Evolutionary conservation across 2,329 filamentous ascomycete genomes (phyloP), one percentile per base, ranked within the genome.

Genomic region (Conoideocrella luteorostrata): DNA sequence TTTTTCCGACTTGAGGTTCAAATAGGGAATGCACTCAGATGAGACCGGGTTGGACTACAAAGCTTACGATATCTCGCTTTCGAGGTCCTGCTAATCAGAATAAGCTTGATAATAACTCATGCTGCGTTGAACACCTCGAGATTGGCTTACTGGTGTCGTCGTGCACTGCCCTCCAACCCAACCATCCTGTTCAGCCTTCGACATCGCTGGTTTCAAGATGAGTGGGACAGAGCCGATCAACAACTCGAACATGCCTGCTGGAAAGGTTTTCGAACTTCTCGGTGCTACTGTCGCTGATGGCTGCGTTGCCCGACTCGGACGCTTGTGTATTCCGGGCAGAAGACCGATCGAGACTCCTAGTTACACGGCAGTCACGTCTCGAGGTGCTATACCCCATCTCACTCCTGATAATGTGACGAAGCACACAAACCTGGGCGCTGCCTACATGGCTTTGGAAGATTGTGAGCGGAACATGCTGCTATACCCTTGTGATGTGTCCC

Each of bases 401-500:
- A 86, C 90, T 3, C 90, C 89, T 30, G 93, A 98, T 69, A 85
- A 85, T 48, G 71, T 93, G 51, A 62, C 67, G 32, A 82, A 79
- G 44, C 72, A 84, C 55, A 81, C 82, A 1, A 61, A 75, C 5
- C 71, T 94, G 47, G 69, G 71, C 22, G 86, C 85, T 21, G 73
- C 87, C 3, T 95, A 95, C 60, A 71, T 93, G 56, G 87, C 85
- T 1, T 69, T 97, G 22, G 93, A 98, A 71, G 93, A 98, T 64
- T 97, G 93, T 96, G 74, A 65, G 86, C 65, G 4, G 5, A 10
- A 7, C 11, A 5, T 12, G 10, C 3, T 5, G n/a, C n/a, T n/a
- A n/a, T n/a, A n/a, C n/a, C n/a, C n/a, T n/a, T n/a, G n/a, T 43
- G 3, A 13, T 12, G 33, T 4, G 33, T 15, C 18, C 28, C 5